A percentile compares a stretch with the other conserved stretches of the same genome.
These are phyloP conservation scores for Takakia lepidozioides DNA, from an alignment of 225 moss, liverwort and hornwort genomes.

Conservation along the genomic window DNA sequence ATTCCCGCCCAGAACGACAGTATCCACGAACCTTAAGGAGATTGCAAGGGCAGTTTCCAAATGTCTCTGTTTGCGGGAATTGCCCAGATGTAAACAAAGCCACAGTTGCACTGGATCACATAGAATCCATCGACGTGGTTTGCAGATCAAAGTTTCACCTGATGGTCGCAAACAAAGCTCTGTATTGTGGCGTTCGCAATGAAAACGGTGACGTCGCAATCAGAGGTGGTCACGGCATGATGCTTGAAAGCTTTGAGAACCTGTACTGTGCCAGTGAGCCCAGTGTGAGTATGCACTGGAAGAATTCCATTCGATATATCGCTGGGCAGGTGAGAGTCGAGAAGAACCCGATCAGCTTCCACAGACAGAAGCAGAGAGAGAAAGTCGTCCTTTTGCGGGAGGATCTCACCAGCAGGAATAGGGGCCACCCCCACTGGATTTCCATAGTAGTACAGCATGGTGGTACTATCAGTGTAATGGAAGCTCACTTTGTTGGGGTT, in stretches of 20 bases:
- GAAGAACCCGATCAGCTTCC: slow-evolving; percentile 22
- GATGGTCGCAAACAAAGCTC: slow-evolving; percentile 26
- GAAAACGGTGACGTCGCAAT: slow-evolving; percentile 27
- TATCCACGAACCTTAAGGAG: too few relatives aligned
- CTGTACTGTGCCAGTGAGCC: slow-evolving; percentile 14
- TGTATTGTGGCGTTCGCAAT: slow-evolving; percentile 31
- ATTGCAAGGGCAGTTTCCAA: too few relatives aligned
- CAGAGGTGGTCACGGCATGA: slow-evolving; percentile 15
- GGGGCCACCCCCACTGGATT: slow-evolving; percentile 21
- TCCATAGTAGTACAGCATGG: slow-evolving; percentile 23
- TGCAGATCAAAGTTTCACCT: slow-evolving; percentile 19
- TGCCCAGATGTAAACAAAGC: too few relatives aligned
- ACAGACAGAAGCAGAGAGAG: slow-evolving; percentile 27
- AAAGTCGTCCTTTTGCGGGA: slow-evolving; percentile 14
- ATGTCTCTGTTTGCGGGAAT: too few relatives aligned
- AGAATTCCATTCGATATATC: slow-evolving; percentile 19
- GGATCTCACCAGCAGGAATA: slow-evolving; percentile 20
- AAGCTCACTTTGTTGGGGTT: slow-evolving; percentile 36
- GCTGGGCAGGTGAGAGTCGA: slow-evolving; percentile 13
- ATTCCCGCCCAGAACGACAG: too few relatives aligned
- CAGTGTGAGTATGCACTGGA: slow-evolving; percentile 22
- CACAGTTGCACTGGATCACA: too few relatives aligned
- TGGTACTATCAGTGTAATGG: slow-evolving; percentile 20
- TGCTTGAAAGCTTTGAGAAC: slow-evolving; percentile 28
- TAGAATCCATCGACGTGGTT: too few relatives aligned